phyloP scores from a whole-genome alignment of 164 flowering plant genomes.

The Aristolochia fimbriata region DNA sequence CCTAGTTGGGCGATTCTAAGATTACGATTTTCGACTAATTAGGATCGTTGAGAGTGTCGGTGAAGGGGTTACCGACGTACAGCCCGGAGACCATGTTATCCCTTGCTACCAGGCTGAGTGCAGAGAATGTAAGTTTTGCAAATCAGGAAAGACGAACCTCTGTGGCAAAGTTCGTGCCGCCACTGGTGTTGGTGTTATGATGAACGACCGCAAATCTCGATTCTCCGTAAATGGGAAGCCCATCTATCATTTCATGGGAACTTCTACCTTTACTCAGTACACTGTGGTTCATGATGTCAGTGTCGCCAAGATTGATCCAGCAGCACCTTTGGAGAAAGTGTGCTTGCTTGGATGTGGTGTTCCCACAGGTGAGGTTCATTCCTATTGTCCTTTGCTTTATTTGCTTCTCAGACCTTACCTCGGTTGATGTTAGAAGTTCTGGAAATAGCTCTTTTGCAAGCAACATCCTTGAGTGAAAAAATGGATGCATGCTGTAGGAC shows the following conservation, averaged over 20 bases:
- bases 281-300: conserved; percentile 97
- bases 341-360: conserved; percentile 99
- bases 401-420: not conserved
- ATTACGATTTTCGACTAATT: conserved; percentile 1
- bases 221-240: conserved; percentile 87
- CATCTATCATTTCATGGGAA: conserved; percentile 98
- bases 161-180: conserved; percentile 92
- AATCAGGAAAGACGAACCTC: conserved; percentile 96
- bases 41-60: conserved; percentile 99
- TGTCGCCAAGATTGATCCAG: conserved; percentile 93
- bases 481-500: too few relatives aligned
- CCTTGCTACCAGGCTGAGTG: conserved; percentile 98
- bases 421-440: not conserved
- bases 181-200: conserved; percentile 93
- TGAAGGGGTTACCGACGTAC: conserved; percentile 95
- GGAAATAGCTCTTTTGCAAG: too few relatives aligned
- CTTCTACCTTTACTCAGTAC: conserved; percentile 96
- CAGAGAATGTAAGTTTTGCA: conserved; percentile 92
- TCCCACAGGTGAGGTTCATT: conserved; percentile 61
- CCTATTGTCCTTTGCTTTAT: not conserved
- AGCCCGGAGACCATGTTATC: conserved; percentile 96
- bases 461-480: too few relatives aligned
- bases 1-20: too few relatives aligned
- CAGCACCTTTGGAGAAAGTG: conserved; percentile 91
- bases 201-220: conserved; percentile 86